Percentiles rank a stretch among this genome's conserved stretches.
These are phyloP conservation scores for Gymnopilus junonius DNA, from an alignment of 768 basidiomycete species.

Conservation along the genomic window DNA sequence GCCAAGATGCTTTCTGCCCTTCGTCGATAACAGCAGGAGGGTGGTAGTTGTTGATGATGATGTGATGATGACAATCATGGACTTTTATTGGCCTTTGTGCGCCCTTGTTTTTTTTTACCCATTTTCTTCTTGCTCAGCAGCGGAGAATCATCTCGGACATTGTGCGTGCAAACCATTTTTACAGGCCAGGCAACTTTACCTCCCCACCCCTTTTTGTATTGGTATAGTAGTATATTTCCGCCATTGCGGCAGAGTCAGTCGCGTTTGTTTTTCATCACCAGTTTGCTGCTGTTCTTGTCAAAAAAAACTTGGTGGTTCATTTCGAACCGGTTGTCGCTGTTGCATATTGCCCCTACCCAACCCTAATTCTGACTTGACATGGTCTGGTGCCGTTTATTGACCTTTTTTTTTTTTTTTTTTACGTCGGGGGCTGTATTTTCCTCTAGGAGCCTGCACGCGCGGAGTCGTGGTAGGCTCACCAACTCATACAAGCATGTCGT, in stretches of 20 bases:
- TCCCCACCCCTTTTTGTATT: slow-evolving; percentile 49
- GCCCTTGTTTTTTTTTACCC: background rate
- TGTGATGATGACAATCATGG: slow-evolving; percentile 17
- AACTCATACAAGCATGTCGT: slow-evolving; percentile 22
- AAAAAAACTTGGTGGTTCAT: slow-evolving; percentile 2
- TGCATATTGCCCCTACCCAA: slow-evolving; percentile 16
- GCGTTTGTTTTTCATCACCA: slow-evolving; percentile 18
- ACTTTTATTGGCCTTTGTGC: slow-evolving; percentile 13
- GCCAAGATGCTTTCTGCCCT: slow-evolving; percentile 91
- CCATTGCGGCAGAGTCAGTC: slow-evolving; percentile 32
- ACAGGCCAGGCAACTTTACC: slow-evolving; percentile 13
- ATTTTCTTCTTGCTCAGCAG: slow-evolving; percentile 3
- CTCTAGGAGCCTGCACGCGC: background rate
- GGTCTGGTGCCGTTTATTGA: slow-evolving; percentile 11
- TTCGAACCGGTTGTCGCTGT: slow-evolving; percentile 17
- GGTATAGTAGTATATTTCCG: slow-evolving; percentile 49
- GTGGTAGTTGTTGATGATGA: slow-evolving; percentile 8
- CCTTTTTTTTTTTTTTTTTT: no score
- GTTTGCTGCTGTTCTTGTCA: slow-evolving; percentile 8
- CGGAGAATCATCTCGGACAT: slow-evolving; percentile 6
- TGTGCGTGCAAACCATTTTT: slow-evolving; percentile 9
- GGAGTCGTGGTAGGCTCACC: slow-evolving; percentile 9
- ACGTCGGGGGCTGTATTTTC: slow-evolving; percentile 24
- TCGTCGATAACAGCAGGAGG: slow-evolving; percentile 53
- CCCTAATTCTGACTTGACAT: slow-evolving; percentile 17